These are phyloP conservation scores for Penicillium parvum DNA, from an alignment of 495 filamentous ascomycete genomes.

Conservation along the genomic window DNA sequence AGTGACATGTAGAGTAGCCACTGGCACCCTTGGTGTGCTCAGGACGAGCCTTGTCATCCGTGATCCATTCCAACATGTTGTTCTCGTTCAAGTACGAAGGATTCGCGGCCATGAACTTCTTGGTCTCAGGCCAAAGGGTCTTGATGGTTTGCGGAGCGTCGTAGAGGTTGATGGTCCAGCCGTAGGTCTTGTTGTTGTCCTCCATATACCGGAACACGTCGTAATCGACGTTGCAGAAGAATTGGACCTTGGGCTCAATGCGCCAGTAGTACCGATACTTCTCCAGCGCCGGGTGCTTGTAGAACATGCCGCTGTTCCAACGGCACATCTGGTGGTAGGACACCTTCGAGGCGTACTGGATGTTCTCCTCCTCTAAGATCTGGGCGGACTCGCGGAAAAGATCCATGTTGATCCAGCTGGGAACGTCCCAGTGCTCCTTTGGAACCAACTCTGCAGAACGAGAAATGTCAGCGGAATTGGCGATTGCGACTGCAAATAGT, in stretches of 20 bases:
- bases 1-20: constrained; percentile 98
- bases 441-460: constrained; percentile 68
- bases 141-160: constrained; percentile 82
- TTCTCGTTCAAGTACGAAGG: constrained; percentile 76
- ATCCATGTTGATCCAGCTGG: constrained; percentile 86
- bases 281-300: constrained; percentile 84
- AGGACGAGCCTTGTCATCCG: constrained; percentile 70
- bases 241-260: constrained; percentile 97
- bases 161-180: constrained; percentile 97
- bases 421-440: constrained; percentile 89
- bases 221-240: constrained; percentile 99
- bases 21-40: constrained; percentile 74
- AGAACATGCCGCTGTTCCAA: constrained; percentile 98
- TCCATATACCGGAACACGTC: constrained; percentile 98
- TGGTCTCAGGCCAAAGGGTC: constrained; percentile 91
- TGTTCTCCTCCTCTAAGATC: constrained; percentile 74
- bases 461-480: constrained; percentile 15
- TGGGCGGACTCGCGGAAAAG: constrained; percentile 79
- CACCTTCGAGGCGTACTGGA: constrained; percentile 82
- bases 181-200: constrained; percentile 97
- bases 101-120: constrained; percentile 81
- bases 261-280: constrained; percentile 95
- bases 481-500: too few relatives aligned
- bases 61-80: constrained; percentile 84
- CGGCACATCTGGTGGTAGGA: constrained; percentile 99